These are phyloP conservation scores for Phaffia tasmanica DNA, from an alignment of 768 basidiomycete species.

Conservation along the genomic window DNA sequence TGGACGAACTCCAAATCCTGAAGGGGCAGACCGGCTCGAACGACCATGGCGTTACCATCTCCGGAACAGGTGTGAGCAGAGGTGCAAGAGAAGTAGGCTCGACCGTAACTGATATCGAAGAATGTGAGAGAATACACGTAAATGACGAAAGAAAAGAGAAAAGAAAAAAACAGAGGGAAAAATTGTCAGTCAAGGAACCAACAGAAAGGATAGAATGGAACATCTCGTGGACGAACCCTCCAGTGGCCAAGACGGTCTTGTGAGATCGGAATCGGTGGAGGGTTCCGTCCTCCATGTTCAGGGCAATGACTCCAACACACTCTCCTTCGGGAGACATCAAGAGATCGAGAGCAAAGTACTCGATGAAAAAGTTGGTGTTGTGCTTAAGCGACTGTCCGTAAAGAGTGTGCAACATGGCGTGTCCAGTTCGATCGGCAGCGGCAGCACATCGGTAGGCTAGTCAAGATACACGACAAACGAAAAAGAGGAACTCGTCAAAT, in stretches of 20 bases:
- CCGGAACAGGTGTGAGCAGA: conserved; percentile 98
- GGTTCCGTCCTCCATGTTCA: conserved; percentile 99
- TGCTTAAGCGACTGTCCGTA: conserved; percentile 98
- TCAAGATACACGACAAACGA: not conserved
- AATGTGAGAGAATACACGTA: not conserved
- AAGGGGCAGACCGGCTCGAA: conserved; percentile 85
- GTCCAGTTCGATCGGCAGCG: conserved; percentile 96
- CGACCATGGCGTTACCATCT: conserved; percentile 98
- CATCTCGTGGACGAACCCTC: conserved; percentile 59
- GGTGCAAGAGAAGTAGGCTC: conserved; percentile 50
- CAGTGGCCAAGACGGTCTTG: conserved; percentile 96
- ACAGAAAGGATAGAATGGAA: conserved; percentile 43
- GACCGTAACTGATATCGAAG: conserved; percentile 18
- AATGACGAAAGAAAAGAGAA: not conserved
- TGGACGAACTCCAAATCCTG: conserved; percentile 99
- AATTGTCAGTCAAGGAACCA: conserved; percentile 42
- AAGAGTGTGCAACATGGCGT: conserved; percentile 94
- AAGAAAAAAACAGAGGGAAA: conserved; percentile 54
- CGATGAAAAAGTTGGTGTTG: conserved; percentile 99
- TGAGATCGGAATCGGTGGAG: conserved; percentile 96
- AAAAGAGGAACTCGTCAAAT: not conserved
- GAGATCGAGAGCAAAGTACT: conserved; percentile 97
- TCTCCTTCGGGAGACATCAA: conserved; percentile 87
- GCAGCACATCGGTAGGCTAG: conserved; percentile 92
- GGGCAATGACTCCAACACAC: conserved; percentile 96